A percentile compares a stretch with the other conserved stretches of the same genome.
These are phyloP conservation scores for Parietichytrium sp. DNA, from an alignment of 108 stramenopile genomes.

Conservation along the genomic window DNA sequence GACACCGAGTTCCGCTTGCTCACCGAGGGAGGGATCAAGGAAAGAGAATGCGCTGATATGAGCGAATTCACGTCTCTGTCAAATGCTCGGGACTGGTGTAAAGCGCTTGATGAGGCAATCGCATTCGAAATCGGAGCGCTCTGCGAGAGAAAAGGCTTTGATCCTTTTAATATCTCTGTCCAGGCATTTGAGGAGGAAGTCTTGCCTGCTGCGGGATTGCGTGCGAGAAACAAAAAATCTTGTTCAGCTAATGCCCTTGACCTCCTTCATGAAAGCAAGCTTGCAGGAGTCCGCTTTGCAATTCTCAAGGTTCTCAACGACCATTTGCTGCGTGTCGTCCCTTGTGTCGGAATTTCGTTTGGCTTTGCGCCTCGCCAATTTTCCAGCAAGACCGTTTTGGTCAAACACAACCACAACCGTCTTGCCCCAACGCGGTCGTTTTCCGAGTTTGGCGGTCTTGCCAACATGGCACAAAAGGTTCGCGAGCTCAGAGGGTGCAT, in stretches of 20 bases:
- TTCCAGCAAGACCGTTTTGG: background rate
- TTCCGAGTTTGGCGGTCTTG: no score
- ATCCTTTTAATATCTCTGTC: background rate
- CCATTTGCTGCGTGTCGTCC: slow-evolving; percentile 41
- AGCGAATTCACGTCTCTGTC: background rate
- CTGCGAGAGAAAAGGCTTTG: slow-evolving; percentile 1
- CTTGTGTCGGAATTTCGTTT: slow-evolving; percentile 39
- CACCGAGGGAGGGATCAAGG: no score
- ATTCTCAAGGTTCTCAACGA: slow-evolving; percentile 52
- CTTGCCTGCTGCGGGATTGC: background rate
- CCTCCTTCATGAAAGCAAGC: no score
- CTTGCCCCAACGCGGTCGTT: no score
- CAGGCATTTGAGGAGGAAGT: background rate
- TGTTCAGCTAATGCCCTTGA: no score
- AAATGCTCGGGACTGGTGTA: background rate
- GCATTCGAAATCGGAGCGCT: background rate
- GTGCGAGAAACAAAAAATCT: background rate
- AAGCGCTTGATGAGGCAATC: background rate
- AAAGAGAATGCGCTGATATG: no score
- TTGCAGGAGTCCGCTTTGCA: background rate
- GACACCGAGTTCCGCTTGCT: no score
- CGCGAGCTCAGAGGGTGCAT: slow-evolving; percentile 45
- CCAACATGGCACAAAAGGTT: slow-evolving; percentile 49
- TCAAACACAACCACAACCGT: no score
- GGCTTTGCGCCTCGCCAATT: slow-evolving; percentile 42